Evolutionary conservation across 202 grass and related monocot species (phyloP).

Genomic region (Miscanthus sacchariflorus): DNA sequence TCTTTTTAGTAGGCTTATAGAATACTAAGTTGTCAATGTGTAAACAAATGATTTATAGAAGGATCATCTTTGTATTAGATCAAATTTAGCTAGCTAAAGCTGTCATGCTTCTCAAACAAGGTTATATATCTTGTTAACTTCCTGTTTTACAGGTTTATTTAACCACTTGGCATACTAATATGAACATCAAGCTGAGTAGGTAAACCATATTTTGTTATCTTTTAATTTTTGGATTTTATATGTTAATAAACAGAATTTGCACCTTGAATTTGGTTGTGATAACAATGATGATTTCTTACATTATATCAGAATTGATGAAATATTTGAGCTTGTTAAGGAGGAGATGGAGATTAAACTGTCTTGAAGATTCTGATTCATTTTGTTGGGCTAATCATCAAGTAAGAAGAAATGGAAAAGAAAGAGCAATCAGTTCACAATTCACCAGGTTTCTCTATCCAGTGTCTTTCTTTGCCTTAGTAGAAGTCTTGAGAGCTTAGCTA

Average conservation of each 20-base stretch:
- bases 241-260: conserved; percentile 14
- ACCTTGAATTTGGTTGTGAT: not conserved
- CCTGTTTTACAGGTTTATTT: conserved; percentile 71
- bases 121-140: conserved; percentile 23
- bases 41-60: conserved; percentile 33
- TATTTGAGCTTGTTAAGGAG: conserved; percentile 74
- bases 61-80: conserved; percentile 35
- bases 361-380: conserved; percentile 42
- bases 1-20: conserved; percentile 12
- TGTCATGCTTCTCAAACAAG: conserved; percentile 26
- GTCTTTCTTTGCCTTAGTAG: not conserved
- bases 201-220: conserved; percentile 25
- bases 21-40: not conserved
- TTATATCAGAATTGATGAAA: conserved; percentile 72
- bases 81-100: conserved; percentile 16
- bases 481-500: not conserved
- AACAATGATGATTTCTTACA: not conserved
- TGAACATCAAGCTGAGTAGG: conserved; percentile 74
- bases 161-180: conserved; percentile 75
- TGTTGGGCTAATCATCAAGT: not conserved
- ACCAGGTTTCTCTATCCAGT: not conserved
- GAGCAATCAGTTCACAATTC: not conserved
- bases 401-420: conserved; percentile 2
- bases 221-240: conserved; percentile 28
- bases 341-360: conserved; percentile 63